Base-by-base conservation (phyloP, 768 basidiomycete genomes). In the Favolaschia claudopus region DNA sequence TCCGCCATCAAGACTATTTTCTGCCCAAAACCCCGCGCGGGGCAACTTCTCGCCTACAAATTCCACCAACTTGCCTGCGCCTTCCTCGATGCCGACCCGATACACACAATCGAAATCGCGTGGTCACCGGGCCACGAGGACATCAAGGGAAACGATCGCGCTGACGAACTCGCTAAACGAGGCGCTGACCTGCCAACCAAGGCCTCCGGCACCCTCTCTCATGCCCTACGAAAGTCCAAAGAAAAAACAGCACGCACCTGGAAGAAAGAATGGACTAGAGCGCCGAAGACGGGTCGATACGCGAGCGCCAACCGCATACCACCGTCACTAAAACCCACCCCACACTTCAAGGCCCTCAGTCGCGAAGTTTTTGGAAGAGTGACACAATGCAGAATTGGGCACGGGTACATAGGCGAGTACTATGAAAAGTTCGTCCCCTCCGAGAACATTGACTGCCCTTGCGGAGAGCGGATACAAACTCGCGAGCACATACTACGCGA, bases 71-170 rank as follows among this genome's bases (percentile, higher is more conserved):
- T 29, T 12, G 42, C 57, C 33, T 22, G 22, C 13, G 15, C 32
- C 0, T 55, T 66, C 37, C 65, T 68, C 15, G 45, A 67, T n/a
- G 6, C 10, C 1, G 24, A 66, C 44, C 40, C 50, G 1, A 10
- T 14, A 1, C 15, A 51, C 34, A 48, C 40, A n/a, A 36, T 69
- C 40, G 55, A 36, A 14, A 20, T 69, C 8, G 31, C 48, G 33
- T 69, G 69, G 71, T 68, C 60, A 29, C 69, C 69, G 14, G 54
- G 69, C n/a, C 68, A 69, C 43, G 28, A 38, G 15, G 62, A 57
- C 15, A 60, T 68, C 14, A 1, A 14, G 17, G 72, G 67, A 17
- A 70, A 70, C 32, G 67, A 70, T n/a, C 72, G n/a, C n/a, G n/a
- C n/a, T n/a, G n/a, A n/a, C n/a, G n/a, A n/a, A n/a, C n/a, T n/a